Percentiles rank a stretch among this genome's conserved stretches.
Evolutionary conservation across 2,329 filamentous ascomycete species (phyloP).

Genomic region (Trichoderma sp.): DNA sequence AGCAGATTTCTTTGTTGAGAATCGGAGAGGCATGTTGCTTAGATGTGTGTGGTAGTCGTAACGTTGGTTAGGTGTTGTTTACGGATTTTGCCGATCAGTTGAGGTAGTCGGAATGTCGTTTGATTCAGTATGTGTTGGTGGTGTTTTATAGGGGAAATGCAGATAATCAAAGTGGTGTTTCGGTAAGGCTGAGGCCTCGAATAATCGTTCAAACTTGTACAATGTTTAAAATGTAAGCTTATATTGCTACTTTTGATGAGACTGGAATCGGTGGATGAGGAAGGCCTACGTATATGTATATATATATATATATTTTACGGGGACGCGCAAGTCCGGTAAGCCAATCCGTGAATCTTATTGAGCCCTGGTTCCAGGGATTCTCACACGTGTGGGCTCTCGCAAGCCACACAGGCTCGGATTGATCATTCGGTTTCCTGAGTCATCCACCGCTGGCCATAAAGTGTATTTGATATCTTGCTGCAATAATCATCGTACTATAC

Average conservation of each 20-base stretch:
- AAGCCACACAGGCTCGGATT: not conserved
- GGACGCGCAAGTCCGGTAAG: not conserved
- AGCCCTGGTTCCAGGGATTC: not conserved
- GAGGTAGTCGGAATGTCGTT: not conserved
- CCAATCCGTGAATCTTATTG: not conserved
- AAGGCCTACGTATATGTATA: not conserved
- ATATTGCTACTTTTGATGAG: not conserved
- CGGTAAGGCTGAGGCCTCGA: too few species aligned
- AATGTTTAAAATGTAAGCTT: not conserved
- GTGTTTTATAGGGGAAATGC: not conserved
- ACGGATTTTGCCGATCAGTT: not conserved
- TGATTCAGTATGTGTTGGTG: not conserved
- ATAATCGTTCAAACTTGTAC: not conserved
- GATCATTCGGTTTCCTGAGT: not conserved
- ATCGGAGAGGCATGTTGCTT: slow-evolving; percentile 2
- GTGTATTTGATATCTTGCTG: not conserved
- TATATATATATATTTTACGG: not conserved
- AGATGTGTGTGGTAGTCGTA: not conserved
- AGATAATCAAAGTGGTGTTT: not conserved
- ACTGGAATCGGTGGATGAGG: not conserved
- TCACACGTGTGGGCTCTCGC: not conserved
- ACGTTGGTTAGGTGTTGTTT: not conserved
- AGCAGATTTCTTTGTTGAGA: not conserved
- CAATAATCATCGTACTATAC: not conserved
- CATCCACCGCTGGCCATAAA: not conserved